Evolutionary conservation across 1,284 basidiomycete genomes (phyloP).

Genomic region (Ceratobasidium sp.): DNA sequence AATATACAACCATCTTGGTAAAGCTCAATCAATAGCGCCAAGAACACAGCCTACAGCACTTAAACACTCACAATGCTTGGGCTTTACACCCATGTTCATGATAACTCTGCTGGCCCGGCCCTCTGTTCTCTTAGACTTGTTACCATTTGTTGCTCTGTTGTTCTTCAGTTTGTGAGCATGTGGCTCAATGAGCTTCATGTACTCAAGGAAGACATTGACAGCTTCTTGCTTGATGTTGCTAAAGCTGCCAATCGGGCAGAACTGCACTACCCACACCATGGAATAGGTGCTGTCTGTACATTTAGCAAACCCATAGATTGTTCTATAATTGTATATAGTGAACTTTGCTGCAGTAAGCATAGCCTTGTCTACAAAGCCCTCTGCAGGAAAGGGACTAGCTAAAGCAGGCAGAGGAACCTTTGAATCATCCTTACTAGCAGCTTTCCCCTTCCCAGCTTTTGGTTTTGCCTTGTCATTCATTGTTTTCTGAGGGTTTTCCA

Average conservation of each 20-base stretch:
- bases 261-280: slow-evolving; percentile 5
- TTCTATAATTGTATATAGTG: background rate
- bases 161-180: background rate
- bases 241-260: background rate
- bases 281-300: background rate
- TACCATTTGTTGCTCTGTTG: background rate
- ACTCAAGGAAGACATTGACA: background rate
- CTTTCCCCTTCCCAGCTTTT: background rate
- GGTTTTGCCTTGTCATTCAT: background rate
- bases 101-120: background rate
- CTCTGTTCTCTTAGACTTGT: background rate
- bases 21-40: no score
- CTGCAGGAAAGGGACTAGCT: background rate
- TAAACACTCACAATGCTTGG: no score
- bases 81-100: no score
- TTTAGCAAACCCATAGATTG: slow-evolving; percentile 2
- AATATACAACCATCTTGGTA: background rate
- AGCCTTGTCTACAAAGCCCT: background rate
- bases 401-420: background rate
- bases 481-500: no score
- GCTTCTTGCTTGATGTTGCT: background rate
- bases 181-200: background rate
- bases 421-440: background rate
- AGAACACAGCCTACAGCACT: no score
- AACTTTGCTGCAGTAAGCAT: background rate